Evolutionary conservation across 208 protist species (phyloP), one percentile per base, ranked within the genome.

Genomic region (Crithidia acanthocephali): DNA sequence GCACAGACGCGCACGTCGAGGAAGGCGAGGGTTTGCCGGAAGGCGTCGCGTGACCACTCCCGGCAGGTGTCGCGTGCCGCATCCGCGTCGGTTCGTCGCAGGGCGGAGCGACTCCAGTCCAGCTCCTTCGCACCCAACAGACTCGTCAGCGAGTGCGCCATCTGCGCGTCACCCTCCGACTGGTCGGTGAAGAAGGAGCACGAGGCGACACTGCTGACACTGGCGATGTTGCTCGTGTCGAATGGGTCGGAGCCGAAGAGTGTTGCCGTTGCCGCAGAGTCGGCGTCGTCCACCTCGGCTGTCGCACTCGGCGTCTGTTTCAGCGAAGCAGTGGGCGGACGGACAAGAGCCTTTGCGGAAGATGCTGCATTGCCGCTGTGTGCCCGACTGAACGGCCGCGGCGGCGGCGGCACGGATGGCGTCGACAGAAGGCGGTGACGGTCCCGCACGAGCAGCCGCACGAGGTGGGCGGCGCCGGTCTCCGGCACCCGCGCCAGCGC

Each of bases 1-100:
- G 71, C 72, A 48, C 89, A 94, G 10, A 91, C 61, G 13, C 71
- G 58, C 44, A 91, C 78, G 50, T 94, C 89, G 3, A 94, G 71
- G 13, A 74, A 77, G 37, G 73, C 68, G 48, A 90, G 72, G 11
- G 79, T 72, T 20, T 76, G 72, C 44, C 86, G 82, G 55, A 92
- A 91, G 22, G 79, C 67, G 52, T 87, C 86, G 18, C 57, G 65
- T 32, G 84, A 92, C 85, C 89, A 94, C 52, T 57, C 68, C 18
- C 35, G 59, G 52, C 78, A 87, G 28, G 57, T 67, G 4, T 50
- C 44, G 27, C 35, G 52, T 13, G 58, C 58, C 0, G 40, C 42
- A 0, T 27, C 22, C 33, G 59, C 65, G 32, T 81, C 66, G 3
- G 74, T 69, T 13, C 68, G 58, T 30, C 71, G 69, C 68, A 84